These are phyloP conservation scores for Hypoxylon sp. DNA, from an alignment of 2,329 filamentous ascomycete species.

Conservation along the genomic window DNA sequence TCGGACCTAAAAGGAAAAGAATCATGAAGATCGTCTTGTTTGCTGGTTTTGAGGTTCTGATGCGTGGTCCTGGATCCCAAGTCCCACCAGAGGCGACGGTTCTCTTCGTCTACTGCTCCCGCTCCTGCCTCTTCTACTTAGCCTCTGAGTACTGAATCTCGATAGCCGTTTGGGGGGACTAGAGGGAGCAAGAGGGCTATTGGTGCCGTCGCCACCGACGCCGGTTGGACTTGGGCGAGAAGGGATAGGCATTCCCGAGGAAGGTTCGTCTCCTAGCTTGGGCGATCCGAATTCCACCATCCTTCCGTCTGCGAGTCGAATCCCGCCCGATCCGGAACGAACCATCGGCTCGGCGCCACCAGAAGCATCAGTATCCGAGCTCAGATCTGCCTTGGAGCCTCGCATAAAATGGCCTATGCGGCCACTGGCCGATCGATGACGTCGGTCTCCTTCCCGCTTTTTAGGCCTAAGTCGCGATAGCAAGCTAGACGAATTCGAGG, in stretches of 20 bases:
- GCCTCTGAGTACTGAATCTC: slow-evolving; percentile 15
- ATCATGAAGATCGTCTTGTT: slow-evolving; percentile 6
- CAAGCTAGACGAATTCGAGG: slow-evolving; percentile 3
- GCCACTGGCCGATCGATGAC: slow-evolving; percentile 22
- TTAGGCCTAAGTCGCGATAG: slow-evolving; percentile 13
- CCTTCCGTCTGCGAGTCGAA: slow-evolving; percentile 41
- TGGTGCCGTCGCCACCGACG: slow-evolving; percentile 13
- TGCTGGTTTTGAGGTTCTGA: no score
- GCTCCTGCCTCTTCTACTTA: slow-evolving; percentile 20
- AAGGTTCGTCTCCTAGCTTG: neutral
- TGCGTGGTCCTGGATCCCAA: no score
- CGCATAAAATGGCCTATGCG: slow-evolving; percentile 12
- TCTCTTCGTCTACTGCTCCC: slow-evolving; percentile 12
- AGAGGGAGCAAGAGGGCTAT: slow-evolving; percentile 1
- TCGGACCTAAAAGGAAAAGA: neutral
- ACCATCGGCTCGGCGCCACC: slow-evolving; percentile 36
- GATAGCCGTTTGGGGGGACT: slow-evolving; percentile 10
- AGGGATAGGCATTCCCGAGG: neutral
- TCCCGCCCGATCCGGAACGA: slow-evolving; percentile 41
- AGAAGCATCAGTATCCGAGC: neutral
- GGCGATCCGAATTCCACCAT: slow-evolving; percentile 44
- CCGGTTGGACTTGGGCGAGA: slow-evolving; percentile 2
- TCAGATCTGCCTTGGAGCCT: neutral
- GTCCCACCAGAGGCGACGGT: slow-evolving; percentile 13
- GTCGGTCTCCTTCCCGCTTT: slow-evolving; percentile 11